Evolutionary conservation across 2,329 filamentous ascomycete genomes (phyloP).

Genomic region (Colletotrichum cereale): DNA sequence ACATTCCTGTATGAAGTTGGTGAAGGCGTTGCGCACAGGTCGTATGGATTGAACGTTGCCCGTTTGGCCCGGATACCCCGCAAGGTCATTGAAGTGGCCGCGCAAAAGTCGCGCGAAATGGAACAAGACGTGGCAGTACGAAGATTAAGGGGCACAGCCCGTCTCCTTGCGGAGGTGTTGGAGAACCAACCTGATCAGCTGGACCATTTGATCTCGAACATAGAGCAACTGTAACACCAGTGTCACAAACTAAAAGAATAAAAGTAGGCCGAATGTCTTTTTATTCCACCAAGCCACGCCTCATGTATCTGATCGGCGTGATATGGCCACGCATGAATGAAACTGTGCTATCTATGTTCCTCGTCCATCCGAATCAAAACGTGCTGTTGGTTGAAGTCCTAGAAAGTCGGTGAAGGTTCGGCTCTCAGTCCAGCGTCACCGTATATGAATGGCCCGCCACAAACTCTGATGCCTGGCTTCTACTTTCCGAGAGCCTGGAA

Average conservation of each 20-base stretch:
- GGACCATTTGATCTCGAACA: slow-evolving; percentile 65
- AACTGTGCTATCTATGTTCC: slow-evolving; percentile 18
- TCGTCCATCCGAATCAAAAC: slow-evolving; percentile 21
- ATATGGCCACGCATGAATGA: slow-evolving; percentile 5
- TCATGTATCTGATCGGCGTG: neutral
- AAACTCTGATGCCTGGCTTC: neutral
- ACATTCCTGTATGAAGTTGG: slow-evolving; percentile 95
- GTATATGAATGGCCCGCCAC: neutral
- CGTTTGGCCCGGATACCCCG: slow-evolving; percentile 84
- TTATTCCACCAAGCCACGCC: slow-evolving; percentile 19
- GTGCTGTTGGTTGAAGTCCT: neutral
- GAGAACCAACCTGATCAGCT: slow-evolving; percentile 55
- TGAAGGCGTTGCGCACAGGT: slow-evolving; percentile 91
- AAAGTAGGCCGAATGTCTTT: slow-evolving; percentile 21
- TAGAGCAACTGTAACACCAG: slow-evolving; percentile 67
- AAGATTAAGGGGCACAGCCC: slow-evolving; percentile 65
- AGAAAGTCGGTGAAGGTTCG: neutral
- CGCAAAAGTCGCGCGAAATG: slow-evolving; percentile 82
- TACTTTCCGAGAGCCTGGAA: neutral
- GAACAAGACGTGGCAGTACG: slow-evolving; percentile 79
- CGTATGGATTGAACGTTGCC: slow-evolving; percentile 95
- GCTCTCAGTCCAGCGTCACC: neutral
- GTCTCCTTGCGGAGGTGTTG: slow-evolving; percentile 58
- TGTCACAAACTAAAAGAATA: neutral
- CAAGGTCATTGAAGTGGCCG: slow-evolving; percentile 82